These are phyloP conservation scores for Raffaelea ambrosiae DNA, from an alignment of 2,329 filamentous ascomycete genomes.

Conservation along the genomic window DNA sequence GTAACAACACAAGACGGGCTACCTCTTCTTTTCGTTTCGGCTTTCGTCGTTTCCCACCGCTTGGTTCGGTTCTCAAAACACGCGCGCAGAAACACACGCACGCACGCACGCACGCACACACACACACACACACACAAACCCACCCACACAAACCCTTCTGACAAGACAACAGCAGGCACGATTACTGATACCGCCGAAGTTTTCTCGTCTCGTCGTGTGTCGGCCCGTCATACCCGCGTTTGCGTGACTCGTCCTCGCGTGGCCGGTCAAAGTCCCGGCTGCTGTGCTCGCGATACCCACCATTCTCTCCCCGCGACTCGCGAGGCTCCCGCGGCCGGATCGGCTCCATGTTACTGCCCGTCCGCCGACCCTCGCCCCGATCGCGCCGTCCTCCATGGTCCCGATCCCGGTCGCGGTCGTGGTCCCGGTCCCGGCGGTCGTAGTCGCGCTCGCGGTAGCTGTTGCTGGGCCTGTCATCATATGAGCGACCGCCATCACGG, in stretches of 20 bases:
- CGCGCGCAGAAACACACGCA: no score
- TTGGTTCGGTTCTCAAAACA: no score
- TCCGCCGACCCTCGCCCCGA: slow-evolving; percentile 31
- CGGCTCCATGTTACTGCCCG: slow-evolving; percentile 19
- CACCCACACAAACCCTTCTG: slow-evolving; percentile 34
- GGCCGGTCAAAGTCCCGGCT: slow-evolving; percentile 23
- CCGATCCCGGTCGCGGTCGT: slow-evolving; percentile 41
- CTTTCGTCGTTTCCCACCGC: no score
- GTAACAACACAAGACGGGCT: slow-evolving; percentile 4
- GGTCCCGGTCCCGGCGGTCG: slow-evolving; percentile 12
- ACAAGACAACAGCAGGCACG: slow-evolving; percentile 16
- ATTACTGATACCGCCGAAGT: slow-evolving; percentile 52
- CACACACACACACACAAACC: no score
- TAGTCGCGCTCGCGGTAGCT: slow-evolving; percentile 36
- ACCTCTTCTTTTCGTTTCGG: background rate
- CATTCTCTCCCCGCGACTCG: slow-evolving; percentile 15
- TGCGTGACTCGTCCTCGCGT: slow-evolving; percentile 47
- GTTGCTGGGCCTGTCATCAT: slow-evolving; percentile 37
- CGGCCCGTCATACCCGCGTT: slow-evolving; percentile 69
- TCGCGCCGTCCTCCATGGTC: slow-evolving; percentile 24
- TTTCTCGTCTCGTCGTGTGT: slow-evolving; percentile 71
- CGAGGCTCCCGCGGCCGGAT: slow-evolving; percentile 14
- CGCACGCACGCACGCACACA: no score
- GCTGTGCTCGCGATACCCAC: slow-evolving; percentile 22
- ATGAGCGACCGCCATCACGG: slow-evolving; percentile 31